phyloP scores from a whole-genome alignment of 2,329 filamentous ascomycete species.

The Penicillium occitanis region DNA sequence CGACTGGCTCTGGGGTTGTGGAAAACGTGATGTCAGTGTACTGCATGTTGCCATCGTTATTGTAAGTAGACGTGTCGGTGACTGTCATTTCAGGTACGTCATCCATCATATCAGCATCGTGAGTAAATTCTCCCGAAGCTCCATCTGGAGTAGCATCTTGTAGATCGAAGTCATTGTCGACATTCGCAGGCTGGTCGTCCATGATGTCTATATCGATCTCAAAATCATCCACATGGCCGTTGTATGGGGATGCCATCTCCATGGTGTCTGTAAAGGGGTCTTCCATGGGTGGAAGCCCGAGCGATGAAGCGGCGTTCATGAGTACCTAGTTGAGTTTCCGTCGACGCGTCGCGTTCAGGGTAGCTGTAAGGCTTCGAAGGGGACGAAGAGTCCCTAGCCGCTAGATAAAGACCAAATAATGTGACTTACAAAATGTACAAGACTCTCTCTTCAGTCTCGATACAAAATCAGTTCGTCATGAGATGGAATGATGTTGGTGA shows the following conservation, averaged over 20 bases:
- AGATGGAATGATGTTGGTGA: background rate
- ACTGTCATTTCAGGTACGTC: constrained; percentile 44
- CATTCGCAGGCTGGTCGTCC: constrained; percentile 58
- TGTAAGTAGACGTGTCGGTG: constrained; percentile 36
- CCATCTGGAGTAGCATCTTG: constrained; percentile 39
- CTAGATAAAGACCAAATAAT: background rate
- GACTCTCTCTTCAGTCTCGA: background rate
- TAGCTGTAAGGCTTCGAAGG: background rate
- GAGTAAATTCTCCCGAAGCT: constrained; percentile 30
- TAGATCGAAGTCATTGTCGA: constrained; percentile 52
- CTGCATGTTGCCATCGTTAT: constrained; percentile 30
- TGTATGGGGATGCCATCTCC: constrained; percentile 44
- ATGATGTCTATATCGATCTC: constrained; percentile 60
- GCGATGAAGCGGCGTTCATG: constrained; percentile 37
- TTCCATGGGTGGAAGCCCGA: constrained; percentile 39
- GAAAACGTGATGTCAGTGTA: constrained; percentile 32
- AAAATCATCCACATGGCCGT: constrained; percentile 52
- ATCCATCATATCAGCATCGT: constrained; percentile 51
- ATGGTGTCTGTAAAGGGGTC: constrained; percentile 41
- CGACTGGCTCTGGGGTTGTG: constrained; percentile 33
- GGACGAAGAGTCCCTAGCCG: constrained; percentile 6
- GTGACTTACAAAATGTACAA: background rate
- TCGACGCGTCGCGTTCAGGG: constrained; percentile 1
- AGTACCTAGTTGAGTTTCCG: constrained; percentile 20
- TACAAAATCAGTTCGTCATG: background rate